Evolutionary conservation across 2,329 filamentous ascomycete species (phyloP), one percentile per base, ranked within the genome.

Genomic region (Ophiocordyceps unilateralis): DNA sequence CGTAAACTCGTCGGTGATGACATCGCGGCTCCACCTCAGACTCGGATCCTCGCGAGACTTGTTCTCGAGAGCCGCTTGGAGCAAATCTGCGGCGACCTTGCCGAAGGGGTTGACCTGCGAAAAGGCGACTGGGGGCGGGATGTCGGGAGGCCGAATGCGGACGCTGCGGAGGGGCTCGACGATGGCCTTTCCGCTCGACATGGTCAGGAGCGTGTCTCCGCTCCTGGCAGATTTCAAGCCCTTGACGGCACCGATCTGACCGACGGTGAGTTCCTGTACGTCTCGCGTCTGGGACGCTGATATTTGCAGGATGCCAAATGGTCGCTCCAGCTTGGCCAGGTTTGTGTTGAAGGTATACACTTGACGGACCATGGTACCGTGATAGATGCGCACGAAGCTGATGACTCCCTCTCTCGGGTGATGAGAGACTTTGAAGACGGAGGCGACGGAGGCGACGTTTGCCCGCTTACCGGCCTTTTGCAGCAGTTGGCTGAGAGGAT

Each of bases 121-220:
- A 59, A 96, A 98, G 55, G 95, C 94, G 0, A 98, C 91, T 0
- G 91, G 87, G 0, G 91, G 87, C 1, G 91, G 89, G 1, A 95
- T 84, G 46, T 83, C 75, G 23, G 93, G 91, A 0, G 91, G 86
- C 15, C 86, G 77, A 30, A 98, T 74, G 55, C 94, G 87, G 15
- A 96, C 65, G 15, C 72, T 78, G 41, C 80, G 77, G 41, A 94
- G 64, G 1, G 76, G 72, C 15, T 78, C 72, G 17, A 82, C 76
- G 1, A 85, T 78, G 0, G 74, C 72, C 7, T 72, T 72, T 55
- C 64, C 62, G 9, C 61, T 75, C 21, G 74, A 68, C 51, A 85
- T 86, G 2, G 81, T 77, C 28, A 96, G 74, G 15, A 98, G 63
- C 0, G 91, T 98, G 55, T 98, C 91, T 1, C 91, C 91, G 1